These are phyloP conservation scores for Dendrocalamus sinicus DNA, from an alignment of 176 grass and related monocot genomes.

Conservation along the genomic window DNA sequence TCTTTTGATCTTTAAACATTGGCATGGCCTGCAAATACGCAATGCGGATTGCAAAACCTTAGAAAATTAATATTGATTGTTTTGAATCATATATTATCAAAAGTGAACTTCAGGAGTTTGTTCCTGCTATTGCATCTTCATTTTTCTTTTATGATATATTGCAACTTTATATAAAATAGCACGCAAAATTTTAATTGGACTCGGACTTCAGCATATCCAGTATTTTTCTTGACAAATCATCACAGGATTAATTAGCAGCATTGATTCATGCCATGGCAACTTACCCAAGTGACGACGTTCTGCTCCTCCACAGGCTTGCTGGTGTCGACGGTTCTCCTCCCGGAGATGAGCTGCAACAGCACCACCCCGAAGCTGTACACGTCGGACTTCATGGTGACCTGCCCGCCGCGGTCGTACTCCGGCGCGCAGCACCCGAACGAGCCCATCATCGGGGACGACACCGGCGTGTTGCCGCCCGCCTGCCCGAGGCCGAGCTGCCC, in stretches of 20 bases:
- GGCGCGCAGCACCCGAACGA: slow-evolving; percentile 81
- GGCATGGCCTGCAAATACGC: slow-evolving; percentile 62
- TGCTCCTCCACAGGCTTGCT: slow-evolving; percentile 66
- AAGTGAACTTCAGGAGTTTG: too few species aligned
- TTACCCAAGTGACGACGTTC: slow-evolving; percentile 89
- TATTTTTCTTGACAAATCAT: not conserved
- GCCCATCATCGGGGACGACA: slow-evolving; percentile 87
- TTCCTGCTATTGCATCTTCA: not conserved
- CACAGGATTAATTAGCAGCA: not conserved
- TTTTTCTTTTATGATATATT: not conserved
- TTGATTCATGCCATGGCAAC: not conserved
- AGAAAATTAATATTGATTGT: not conserved
- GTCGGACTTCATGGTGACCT: slow-evolving; percentile 85
- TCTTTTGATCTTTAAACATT: slow-evolving; percentile 89
- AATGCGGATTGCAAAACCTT: not conserved
- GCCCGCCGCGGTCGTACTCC: slow-evolving; percentile 76
- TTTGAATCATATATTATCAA: too few species aligned
- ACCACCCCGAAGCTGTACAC: slow-evolving; percentile 93
- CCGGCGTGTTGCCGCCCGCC: slow-evolving; percentile 62
- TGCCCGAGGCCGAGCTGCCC: slow-evolving; percentile 71
- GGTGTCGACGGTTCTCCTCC: slow-evolving; percentile 74
- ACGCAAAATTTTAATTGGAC: too few species aligned
- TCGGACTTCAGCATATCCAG: too few species aligned
- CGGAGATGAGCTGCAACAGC: slow-evolving; percentile 88
- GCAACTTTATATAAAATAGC: too few species aligned